Evolutionary conservation across 441 rosid species (phyloP), one percentile per base, ranked within the genome.

Genomic region (Pelargonium citronellum): DNA sequence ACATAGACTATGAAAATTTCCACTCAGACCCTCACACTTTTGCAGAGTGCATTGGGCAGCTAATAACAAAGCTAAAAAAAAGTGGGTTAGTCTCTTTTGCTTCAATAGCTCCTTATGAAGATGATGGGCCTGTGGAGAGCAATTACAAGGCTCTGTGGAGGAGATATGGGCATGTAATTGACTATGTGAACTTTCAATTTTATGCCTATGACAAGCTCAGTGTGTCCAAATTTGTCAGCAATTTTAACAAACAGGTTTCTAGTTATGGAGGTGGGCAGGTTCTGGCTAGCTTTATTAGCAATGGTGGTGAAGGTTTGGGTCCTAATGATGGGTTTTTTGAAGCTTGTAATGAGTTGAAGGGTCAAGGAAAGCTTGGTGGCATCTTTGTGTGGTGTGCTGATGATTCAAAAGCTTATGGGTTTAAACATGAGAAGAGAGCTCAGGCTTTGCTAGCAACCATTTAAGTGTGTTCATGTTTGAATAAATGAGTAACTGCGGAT

Each of bases 181-280:
- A 78, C 73, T 83, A 80, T 57, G 81, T 83, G 67, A 78, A 80
- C 69, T 80, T 83, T 81, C 83, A 83, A 41, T 83, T 83, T 67
- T 80, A 83, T 3, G 86, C 86, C 3, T 83, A 83, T 19, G 81
- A 76, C 43, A 5, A 77, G 60, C 79, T 79, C 37, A 67, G 78
- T 0, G 82, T 83, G 44, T 60, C 71, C 49, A 73, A 80, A 60
- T 78, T 83, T 16, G 19, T 83, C 15, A 24, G 67, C 27, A 77
- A 80, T 78, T 83, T 77, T 68, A 69, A 78, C 1, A 37, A 64
- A 30, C 84, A 73, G 67, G 75, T 72, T 72, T 72, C 75, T 8
- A 83, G 78, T 10, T 80, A 80, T 16, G 49, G 69, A 11, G 83
- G 83, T 1, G 83, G 83, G 11, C 77, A 77, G 66, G 69, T 83